A percentile compares a stretch with the other conserved stretches of the same genome.
phyloP scores from a whole-genome alignment of 768 basidiomycete genomes.

The Lentinula sp. region DNA sequence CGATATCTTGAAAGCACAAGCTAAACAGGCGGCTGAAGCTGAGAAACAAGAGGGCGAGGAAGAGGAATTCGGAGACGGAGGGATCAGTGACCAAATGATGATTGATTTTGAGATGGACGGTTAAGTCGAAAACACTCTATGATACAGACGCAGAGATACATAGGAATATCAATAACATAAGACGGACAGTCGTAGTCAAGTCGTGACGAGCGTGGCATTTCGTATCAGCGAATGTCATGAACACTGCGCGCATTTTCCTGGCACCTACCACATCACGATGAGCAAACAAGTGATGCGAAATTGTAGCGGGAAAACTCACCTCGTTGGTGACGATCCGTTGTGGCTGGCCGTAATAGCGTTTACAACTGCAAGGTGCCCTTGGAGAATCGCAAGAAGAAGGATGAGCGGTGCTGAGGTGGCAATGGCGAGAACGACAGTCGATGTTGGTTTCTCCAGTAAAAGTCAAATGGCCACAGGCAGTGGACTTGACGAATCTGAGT shows the following conservation, averaged over 20 bases:
- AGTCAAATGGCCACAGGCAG: constrained; percentile 49
- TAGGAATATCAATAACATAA: constrained; percentile 3
- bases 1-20: constrained; percentile 83
- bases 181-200: constrained; percentile 7
- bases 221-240: not conserved
- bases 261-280: constrained; percentile 20
- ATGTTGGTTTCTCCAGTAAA: constrained; percentile 35
- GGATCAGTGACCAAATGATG: constrained; percentile 57
- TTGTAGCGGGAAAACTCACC: constrained; percentile 21
- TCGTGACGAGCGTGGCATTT: not conserved
- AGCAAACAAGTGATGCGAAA: constrained; percentile 8
- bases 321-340: constrained; percentile 38
- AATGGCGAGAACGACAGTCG: constrained; percentile 45
- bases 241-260: constrained; percentile 34
- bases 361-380: constrained; percentile 36
- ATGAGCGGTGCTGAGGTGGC: constrained; percentile 45
- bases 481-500: constrained; percentile 45
- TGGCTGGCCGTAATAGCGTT: constrained; percentile 57
- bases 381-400: constrained; percentile 34
- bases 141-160: constrained; percentile 6
- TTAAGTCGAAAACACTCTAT: not conserved
- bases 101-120: constrained; percentile 42
- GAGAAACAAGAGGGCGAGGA: constrained; percentile 39
- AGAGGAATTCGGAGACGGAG: constrained; percentile 66
- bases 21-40: constrained; percentile 61